Percentiles rank a stretch among this genome's conserved stretches.
phyloP scores from a whole-genome alignment of 2,329 filamentous ascomycete genomes.

The Didymellaceae sp. region DNA sequence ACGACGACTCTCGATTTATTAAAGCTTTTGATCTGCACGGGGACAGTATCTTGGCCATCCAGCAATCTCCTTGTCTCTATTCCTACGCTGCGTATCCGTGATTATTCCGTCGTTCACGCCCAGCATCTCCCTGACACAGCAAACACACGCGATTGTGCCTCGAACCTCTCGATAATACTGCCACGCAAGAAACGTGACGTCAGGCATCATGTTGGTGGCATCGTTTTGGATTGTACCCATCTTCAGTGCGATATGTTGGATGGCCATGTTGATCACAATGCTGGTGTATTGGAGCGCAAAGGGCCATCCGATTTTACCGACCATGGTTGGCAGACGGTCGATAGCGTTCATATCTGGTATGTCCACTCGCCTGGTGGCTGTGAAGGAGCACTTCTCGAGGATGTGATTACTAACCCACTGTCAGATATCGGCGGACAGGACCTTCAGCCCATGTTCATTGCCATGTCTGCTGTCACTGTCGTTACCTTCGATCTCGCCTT shows the following conservation, averaged over 20 bases:
- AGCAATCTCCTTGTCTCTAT: background rate
- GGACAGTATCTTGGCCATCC: background rate
- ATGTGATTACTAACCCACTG: conserved; percentile 24
- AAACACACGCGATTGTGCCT: background rate
- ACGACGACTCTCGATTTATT: conserved; percentile 8
- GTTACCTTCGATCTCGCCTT: conserved; percentile 84
- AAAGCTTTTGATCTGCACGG: conserved; percentile 4
- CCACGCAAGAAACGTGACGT: conserved; percentile 1
- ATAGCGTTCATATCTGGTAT: conserved; percentile 76
- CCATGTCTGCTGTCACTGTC: conserved; percentile 73
- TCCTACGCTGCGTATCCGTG: background rate
- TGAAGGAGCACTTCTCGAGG: background rate
- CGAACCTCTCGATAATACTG: background rate
- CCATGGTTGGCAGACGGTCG: conserved; percentile 63
- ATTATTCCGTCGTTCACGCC: background rate
- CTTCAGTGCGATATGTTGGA: conserved; percentile 62
- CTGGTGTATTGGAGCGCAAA: conserved; percentile 72
- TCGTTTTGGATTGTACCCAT: conserved; percentile 71
- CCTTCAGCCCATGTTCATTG: conserved; percentile 80
- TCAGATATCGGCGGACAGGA: conserved; percentile 63
- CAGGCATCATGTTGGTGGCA: conserved; percentile 43
- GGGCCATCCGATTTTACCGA: conserved; percentile 63
- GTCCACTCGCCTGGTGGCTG: background rate
- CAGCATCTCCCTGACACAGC: too few relatives aligned
- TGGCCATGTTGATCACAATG: conserved; percentile 70